Percentiles rank a stretch among this genome's conserved stretches.
phyloP scores from a whole-genome alignment of 306 rosid genomes.

The Casuarina cunninghamiana region DNA sequence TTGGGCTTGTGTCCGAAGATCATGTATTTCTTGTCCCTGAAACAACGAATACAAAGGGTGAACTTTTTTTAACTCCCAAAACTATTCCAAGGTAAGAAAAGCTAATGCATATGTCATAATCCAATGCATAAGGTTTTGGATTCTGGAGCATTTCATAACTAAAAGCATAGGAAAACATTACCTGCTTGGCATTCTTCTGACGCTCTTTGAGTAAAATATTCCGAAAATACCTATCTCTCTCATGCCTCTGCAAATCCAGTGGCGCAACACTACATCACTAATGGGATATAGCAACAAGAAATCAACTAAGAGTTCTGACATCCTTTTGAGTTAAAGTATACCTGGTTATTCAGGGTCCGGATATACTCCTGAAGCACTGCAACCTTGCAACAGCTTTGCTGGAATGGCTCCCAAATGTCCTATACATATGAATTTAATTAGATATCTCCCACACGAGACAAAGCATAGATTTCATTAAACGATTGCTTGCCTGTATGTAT shows the following conservation, averaged over 20 bases:
- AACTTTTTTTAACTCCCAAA: background rate
- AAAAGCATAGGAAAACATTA: background rate
- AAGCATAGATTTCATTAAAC: background rate
- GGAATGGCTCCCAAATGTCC: conserved; percentile 24
- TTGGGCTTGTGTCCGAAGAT: background rate
- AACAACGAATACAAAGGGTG: background rate
- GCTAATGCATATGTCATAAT: too few species aligned
- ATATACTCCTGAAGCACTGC: conserved; percentile 19
- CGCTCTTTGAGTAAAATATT: background rate
- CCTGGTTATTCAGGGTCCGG: background rate
- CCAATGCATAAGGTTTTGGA: too few species aligned
- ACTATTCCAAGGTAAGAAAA: background rate
- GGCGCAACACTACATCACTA: background rate
- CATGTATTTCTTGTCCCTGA: background rate
- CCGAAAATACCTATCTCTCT: background rate
- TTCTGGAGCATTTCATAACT: too few species aligned
- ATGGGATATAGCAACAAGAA: background rate
- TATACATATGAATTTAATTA: background rate
- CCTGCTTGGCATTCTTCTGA: conserved; percentile 11
- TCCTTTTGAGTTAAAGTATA: background rate
- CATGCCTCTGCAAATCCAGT: background rate
- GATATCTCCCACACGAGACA: background rate
- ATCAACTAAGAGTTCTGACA: background rate
- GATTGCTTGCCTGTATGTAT: conserved; percentile 8
- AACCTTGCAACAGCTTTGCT: conserved; percentile 1